Percentiles rank a stretch among this genome's conserved stretches.
Evolutionary conservation across 2,329 filamentous ascomycete genomes (phyloP).

Genomic region (Xylariaceae sp.): DNA sequence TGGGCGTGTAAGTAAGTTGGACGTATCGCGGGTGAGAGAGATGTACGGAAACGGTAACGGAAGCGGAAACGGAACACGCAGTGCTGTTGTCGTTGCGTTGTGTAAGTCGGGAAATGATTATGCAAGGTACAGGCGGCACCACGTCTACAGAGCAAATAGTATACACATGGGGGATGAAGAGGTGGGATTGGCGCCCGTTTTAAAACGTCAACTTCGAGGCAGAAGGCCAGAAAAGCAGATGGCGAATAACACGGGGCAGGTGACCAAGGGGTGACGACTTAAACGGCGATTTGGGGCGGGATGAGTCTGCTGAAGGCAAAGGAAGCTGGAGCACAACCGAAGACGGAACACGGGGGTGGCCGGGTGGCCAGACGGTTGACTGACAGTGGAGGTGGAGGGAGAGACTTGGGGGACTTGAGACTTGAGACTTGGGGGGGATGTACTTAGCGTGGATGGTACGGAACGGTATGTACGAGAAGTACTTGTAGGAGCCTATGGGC

Average conservation of each 20-base stretch:
- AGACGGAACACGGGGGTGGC: conserved; percentile 23
- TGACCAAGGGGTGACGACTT: conserved; percentile 19
- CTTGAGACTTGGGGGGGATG: background rate
- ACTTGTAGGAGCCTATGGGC: conserved; percentile 20
- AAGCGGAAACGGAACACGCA: too few species aligned
- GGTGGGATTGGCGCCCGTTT: conserved; percentile 24
- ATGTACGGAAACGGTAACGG: too few species aligned
- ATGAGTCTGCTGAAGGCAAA: conserved; percentile 25
- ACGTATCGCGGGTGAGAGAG: background rate
- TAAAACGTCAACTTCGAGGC: conserved; percentile 22
- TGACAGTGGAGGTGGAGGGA: conserved; percentile 15
- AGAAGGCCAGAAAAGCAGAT: conserved; percentile 15
- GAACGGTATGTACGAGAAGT: too few species aligned
- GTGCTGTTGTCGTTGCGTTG: background rate
- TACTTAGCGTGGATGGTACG: conserved; percentile 16
- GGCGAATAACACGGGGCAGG: conserved; percentile 21
- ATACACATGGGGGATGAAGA: conserved; percentile 23
- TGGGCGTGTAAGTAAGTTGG: conserved; percentile 1
- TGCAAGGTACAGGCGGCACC: conserved; percentile 34
- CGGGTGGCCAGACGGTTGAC: conserved; percentile 26
- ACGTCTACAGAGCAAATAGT: conserved; percentile 21
- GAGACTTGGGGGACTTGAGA: background rate
- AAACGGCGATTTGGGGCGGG: conserved; percentile 4
- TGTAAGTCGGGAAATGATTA: conserved; percentile 22
- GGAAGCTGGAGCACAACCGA: conserved; percentile 19